Base-by-base conservation (phyloP, 2,329 filamentous ascomycete genomes). In the Escovopsis weberi region DNA sequence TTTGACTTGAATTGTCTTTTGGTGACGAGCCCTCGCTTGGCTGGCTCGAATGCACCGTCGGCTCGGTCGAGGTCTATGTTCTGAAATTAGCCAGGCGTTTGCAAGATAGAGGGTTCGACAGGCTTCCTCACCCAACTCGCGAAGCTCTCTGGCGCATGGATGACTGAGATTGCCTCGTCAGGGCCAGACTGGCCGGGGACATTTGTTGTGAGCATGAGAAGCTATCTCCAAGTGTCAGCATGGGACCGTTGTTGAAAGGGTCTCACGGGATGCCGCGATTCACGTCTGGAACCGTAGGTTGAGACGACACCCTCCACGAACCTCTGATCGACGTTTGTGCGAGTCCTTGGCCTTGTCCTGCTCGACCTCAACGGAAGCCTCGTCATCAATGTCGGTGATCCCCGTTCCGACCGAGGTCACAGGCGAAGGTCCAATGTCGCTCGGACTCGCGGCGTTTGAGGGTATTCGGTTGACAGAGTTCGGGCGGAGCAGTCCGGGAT, bases 111-210 rank as follows among this genome's bases (percentile, higher is more conserved):
- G 6, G 2, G 7, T 2, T 26, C 30, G 26, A 18, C 18, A 11
- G 4, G 19, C 37, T 38, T 36, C 58, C 74, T 56, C 59, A 91
- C 85, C 74, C 91, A 94, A 51, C 75, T 75, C 43, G 77, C 74
- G 60, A 91, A 95, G 47, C 82, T 85, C 49, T 85, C 72, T 0
- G 88, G 87, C 12, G 85, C 85, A 67, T 94, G 88, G 51, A 95
- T 94, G 43, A 94, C 88, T 1, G 88, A 95, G 42, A 85, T 74
- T 23, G 86, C 81, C 51, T 88, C 85, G 50, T 94, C 85, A 47
- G 78, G 79, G 23, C 73, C 72, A 42, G 66, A 64, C 41, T 71
- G 69, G 56, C 78, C 74, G 3, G 75, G 63, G 9, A 81, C 53
- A 47, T 70, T 73, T 4, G 77, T 81, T 41, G 64, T 66, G 12